phyloP scores from a whole-genome alignment of 805 yeast genomes.

The Barnettozyma populi region DNA sequence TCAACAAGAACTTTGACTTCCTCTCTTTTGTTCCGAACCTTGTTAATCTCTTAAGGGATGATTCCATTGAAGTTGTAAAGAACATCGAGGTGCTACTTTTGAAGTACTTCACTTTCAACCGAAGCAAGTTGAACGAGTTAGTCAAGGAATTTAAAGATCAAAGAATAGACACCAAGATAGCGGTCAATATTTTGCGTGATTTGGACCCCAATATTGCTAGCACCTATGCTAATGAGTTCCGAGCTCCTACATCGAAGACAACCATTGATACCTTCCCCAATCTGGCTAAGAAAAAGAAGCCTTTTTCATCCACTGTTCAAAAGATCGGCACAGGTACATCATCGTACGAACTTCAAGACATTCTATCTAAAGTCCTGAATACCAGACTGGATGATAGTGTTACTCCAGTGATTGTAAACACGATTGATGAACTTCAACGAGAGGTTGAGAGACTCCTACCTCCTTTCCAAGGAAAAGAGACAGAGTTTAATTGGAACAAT shows the following conservation, averaged over 20 bases:
- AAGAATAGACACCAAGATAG: slow-evolving; percentile 17
- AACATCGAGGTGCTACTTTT: slow-evolving; percentile 22
- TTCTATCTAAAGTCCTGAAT: slow-evolving; percentile 15
- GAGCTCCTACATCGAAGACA: slow-evolving; percentile 9
- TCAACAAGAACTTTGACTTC: slow-evolving; percentile 31
- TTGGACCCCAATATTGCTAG: slow-evolving; percentile 19
- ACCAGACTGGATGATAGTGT: slow-evolving; percentile 20
- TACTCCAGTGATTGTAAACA: slow-evolving; percentile 8
- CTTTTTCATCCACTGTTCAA: background rate
- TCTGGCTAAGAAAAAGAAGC: slow-evolving; percentile 11
- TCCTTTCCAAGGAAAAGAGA: slow-evolving; percentile 69
- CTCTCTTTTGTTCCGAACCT: slow-evolving; percentile 21
- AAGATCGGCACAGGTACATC: slow-evolving; percentile 2
- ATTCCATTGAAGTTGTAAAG: slow-evolving; percentile 20
- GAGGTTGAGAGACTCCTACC: slow-evolving; percentile 25
- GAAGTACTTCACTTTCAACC: slow-evolving; percentile 22
- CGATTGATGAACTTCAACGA: slow-evolving; percentile 19
- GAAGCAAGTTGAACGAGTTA: slow-evolving; percentile 14
- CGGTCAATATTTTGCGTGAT: slow-evolving; percentile 14
- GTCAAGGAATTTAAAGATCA: slow-evolving; percentile 20
- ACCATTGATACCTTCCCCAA: slow-evolving; percentile 24
- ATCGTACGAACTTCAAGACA: slow-evolving; percentile 11
- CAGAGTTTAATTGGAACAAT: slow-evolving; percentile 79
- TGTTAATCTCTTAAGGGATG: slow-evolving; percentile 24
- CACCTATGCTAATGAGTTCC: slow-evolving; percentile 14